Evolutionary conservation across 768 basidiomycete genomes (phyloP), one percentile per base, ranked within the genome.

Genomic region (Hericium rajendrae): DNA sequence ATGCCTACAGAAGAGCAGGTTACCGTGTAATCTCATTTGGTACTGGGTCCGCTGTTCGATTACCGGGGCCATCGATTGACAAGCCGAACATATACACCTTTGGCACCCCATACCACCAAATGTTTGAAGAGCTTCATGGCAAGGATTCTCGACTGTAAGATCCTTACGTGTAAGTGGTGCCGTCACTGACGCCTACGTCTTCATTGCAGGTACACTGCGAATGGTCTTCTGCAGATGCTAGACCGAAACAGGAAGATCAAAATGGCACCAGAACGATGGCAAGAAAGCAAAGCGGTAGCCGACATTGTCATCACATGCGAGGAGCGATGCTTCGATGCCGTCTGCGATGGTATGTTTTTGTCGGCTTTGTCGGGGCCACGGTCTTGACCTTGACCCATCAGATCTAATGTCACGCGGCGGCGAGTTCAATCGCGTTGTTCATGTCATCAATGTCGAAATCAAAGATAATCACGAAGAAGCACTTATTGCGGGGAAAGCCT

Each of bases 391-490:
- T 12, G 40, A 38, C 32, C 16, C 38, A 51, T 3, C 60, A 93
- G 97, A 99, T 73, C 74, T 99, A 13, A 75, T 98, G 57, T 72
- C 78, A 37, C 81, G 91, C 62, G 94, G 93, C 28, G 91, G 97
- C 4, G 94, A 98, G 57, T 86, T 84, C 67, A 97, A 93, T 73
- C 86, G 86, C 59, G 89, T 94, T 2, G 93, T 98, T 16, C 97
- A 99, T 70, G 71, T 99, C 46, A 91, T 99, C 66, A 99, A 99
- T 71, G 82, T 98, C 59, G 97, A 99, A 68, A 98, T 98, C 72
- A 97, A 91, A 74, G 97, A 99, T 72, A 98, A 97, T 67, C 94
- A 97, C 65, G 97, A 98, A 77, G 97, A 99, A 71, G 97, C 97
- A 0, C 76, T 88, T 50, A 92, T 97, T 62, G 97, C 97, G 24